Evolutionary conservation across 306 rosid genomes (phyloP), one percentile per base, ranked within the genome.

Genomic region (Trichosanthes truncata): DNA sequence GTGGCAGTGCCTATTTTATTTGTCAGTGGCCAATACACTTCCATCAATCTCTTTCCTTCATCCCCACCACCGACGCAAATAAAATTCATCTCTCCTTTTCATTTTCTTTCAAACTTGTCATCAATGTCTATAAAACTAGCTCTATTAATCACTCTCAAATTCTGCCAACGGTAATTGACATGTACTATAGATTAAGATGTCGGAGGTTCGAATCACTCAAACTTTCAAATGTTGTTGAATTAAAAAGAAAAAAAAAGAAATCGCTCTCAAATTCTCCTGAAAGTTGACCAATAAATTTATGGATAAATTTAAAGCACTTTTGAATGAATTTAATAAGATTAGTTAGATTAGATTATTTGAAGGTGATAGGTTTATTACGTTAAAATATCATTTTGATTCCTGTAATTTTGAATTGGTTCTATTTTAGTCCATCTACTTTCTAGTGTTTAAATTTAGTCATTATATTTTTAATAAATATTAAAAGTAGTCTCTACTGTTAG

Each of bases 41-140:
- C 18, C 53, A 23, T 12, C 76, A 5, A 29, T 21, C 76, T 72
- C n/a, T 73, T 49, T 73, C 60, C 7, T 31, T 13, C 72, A 6
- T 17, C 18, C 23, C n/a, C n/a, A n/a, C 35, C 77, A 73, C 78
- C 78, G 60, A 73, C 78, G 55, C 78, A n/a, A 68, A 38, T 38
- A 13, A 1, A 65, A 25, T 73, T 73, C 78, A 15, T 45, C 7
- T 10, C 7, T 52, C 2, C 3, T 0, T 33, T 7, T 65, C 2
- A 17, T 38, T 67, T 36, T 41, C 5, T 41, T 68, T 68, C 29
- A 68, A 68, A 68, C 17, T 11, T 68, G 53, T 68, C 41, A 68
- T 63, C 8, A 31, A 63, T 62, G 18, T 21, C 62, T 56, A 56
- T 56, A 1, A 21, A 21, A 2, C 14, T 25, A 10, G 4, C 66